Evolutionary conservation across 1,284 basidiomycete genomes (phyloP).

Genomic region (Psilocybe mexicana): DNA sequence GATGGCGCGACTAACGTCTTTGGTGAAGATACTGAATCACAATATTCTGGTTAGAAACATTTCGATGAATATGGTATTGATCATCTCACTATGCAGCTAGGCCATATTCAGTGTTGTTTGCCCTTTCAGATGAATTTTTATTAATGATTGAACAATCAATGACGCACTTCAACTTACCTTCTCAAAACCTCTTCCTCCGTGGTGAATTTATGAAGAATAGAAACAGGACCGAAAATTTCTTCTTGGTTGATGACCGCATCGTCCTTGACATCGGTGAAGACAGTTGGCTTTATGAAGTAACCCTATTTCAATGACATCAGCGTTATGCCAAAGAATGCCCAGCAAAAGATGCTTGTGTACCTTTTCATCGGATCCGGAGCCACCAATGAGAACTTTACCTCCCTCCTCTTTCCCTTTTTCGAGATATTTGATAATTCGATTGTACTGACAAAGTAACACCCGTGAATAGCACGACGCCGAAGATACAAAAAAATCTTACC

Average conservation of each 20-base stretch:
- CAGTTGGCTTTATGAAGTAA: slow-evolving; percentile 76
- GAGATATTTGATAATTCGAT: slow-evolving; percentile 62
- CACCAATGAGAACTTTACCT: slow-evolving; percentile 76
- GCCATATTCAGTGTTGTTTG: slow-evolving; percentile 85
- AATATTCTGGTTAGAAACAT: background rate
- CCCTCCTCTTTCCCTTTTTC: slow-evolving; percentile 79
- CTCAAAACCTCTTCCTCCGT: slow-evolving; percentile 60
- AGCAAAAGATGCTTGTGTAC: slow-evolving; percentile 21
- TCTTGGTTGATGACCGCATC: slow-evolving; percentile 85
- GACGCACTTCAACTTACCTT: background rate
- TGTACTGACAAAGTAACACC: background rate
- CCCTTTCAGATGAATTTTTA: slow-evolving; percentile 48
- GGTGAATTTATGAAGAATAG: slow-evolving; percentile 69
- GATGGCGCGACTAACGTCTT: slow-evolving; percentile 74
- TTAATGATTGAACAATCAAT: background rate
- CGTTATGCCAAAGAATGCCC: too few species aligned
- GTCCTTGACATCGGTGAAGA: slow-evolving; percentile 76
- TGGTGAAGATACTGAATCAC: slow-evolving; percentile 74
- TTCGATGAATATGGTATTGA: background rate
- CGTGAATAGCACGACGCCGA: background rate
- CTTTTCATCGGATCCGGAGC: slow-evolving; percentile 40
- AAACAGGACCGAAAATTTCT: slow-evolving; percentile 88
- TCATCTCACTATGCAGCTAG: slow-evolving; percentile 44
- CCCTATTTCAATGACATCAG: slow-evolving; percentile 58
- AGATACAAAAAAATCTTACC: slow-evolving; percentile 29